Percentiles rank a stretch among this genome's conserved stretches.
Conservation (phyloP, 768 basidiomycete genomes). For the Rubroboletus pulcherrimus region DNA sequence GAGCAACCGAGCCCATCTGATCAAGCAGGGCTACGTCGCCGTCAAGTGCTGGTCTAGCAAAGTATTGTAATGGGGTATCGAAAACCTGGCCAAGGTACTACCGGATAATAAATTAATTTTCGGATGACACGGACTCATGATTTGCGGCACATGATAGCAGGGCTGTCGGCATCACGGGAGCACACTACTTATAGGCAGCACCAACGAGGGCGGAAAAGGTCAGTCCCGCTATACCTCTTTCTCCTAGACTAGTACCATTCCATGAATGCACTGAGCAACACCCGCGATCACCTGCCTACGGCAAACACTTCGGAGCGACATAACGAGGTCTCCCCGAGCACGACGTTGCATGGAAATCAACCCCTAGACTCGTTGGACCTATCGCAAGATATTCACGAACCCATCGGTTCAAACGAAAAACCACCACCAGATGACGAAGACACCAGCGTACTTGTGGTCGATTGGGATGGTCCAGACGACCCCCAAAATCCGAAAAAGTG, state of each 20-base stretch:
- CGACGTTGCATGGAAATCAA: conserved; percentile 9
- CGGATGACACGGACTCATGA: background rate
- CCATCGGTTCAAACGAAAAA: background rate
- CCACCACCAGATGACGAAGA: background rate
- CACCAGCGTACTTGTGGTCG: conserved; percentile 35
- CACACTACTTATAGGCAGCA: conserved; percentile 4
- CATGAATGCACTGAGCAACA: background rate
- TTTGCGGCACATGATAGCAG: background rate
- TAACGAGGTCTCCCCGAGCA: conserved; percentile 1
- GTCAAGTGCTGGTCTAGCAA: background rate
- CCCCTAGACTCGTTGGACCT: background rate
- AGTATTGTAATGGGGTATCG: background rate
- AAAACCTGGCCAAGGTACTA: background rate
- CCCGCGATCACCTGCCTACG: background rate
- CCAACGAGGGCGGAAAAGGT: background rate
- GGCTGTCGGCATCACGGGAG: background rate
- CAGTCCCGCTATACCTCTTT: background rate
- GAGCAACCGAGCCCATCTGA: background rate
- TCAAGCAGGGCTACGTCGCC: background rate
- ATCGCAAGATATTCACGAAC: background rate
- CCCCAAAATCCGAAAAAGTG: conserved; percentile 59
- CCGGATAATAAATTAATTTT: background rate
- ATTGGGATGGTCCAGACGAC: conserved; percentile 64
- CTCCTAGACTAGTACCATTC: background rate
- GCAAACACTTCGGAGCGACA: background rate